Evolutionary conservation across 768 basidiomycete species (phyloP), one percentile per base, ranked within the genome.

Genomic region (Mycena belliarum): DNA sequence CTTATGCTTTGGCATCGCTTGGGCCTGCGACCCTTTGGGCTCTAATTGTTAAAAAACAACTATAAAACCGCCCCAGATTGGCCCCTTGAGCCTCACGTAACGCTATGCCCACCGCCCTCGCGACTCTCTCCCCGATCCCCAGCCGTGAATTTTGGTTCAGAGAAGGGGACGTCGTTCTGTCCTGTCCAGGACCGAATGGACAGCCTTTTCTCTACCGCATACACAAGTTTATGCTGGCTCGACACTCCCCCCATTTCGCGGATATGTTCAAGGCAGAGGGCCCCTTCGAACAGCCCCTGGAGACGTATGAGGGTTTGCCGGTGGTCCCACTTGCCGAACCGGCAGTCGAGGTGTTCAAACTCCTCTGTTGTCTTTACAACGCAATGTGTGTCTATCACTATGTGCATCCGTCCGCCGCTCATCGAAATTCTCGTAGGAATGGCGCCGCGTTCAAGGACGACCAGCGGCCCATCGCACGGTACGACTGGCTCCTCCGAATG

Each of bases 401-500:
- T 29, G 6, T 11, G 11, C 6, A 6, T 12, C 18, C 20, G 12
- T 15, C 9, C 21, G 5, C n/a, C 9, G 5, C 20, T 35, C 5
- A 16, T 21, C 46, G 3, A 2, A 33, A 25, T n/a, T 5, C 16
- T 24, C 21, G 10, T 14, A 45, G 42, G 12, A 52, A 35, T 23
- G 24, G 42, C 43, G 42, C 20, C 18, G 8, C 42, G 9, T 44
- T 52, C 33, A 29, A 20, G 8, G 52, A 52, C 32, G 32, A 18
- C 15, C 20, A 52, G 32, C 52, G 42, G 20, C 52, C 52, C 2
- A 52, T 52, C 24, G 23, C 32, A 16, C 42, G 52, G 8, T 52
- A 45, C 32, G 52, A 52, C 43, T 44, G 52, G 52, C 52, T 52
- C 21, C 43, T 52, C 42, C 32, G 23, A 5, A 44, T 52, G 6